These are phyloP conservation scores for Colletotrichum sp. DNA, from an alignment of 2,329 filamentous ascomycete species.

Conservation along the genomic window DNA sequence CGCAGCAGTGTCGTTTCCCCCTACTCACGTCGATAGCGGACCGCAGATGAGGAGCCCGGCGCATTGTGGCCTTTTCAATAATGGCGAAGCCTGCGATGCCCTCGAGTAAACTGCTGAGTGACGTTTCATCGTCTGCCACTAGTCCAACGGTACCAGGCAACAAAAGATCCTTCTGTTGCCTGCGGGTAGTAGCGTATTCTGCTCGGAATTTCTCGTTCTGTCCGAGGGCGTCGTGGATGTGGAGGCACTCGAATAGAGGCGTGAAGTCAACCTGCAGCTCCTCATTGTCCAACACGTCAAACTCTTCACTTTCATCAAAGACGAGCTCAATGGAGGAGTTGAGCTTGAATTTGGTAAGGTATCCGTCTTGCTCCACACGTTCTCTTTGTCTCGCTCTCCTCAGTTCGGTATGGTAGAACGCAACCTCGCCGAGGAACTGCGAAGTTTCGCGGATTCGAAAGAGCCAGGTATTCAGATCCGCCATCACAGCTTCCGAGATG, in stretches of 20 bases:
- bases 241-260: conserved; percentile 90
- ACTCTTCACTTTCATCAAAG: conserved; percentile 93
- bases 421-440: conserved; percentile 93
- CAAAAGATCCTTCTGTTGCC: conserved; percentile 89
- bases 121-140: conserved; percentile 80
- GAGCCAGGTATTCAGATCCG: conserved; percentile 94
- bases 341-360: conserved; percentile 83
- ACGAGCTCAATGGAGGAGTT: conserved; percentile 97
- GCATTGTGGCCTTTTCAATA: conserved; percentile 93
- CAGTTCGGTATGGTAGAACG: conserved; percentile 94
- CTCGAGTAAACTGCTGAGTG: conserved; percentile 88
- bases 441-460: conserved; percentile 95
- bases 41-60: conserved; percentile 81
- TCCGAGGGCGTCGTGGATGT: conserved; percentile 94
- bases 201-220: conserved; percentile 89
- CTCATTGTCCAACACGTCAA: conserved; percentile 93
- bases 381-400: conserved; percentile 84
- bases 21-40: conserved; percentile 77
- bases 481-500: conserved; percentile 97
- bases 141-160: conserved; percentile 79
- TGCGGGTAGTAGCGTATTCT: conserved; percentile 90
- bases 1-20: neutral
- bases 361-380: conserved; percentile 76
- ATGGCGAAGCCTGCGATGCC: conserved; percentile 97
- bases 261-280: conserved; percentile 94